Evolutionary conservation across 768 basidiomycete genomes (phyloP).

Genomic region (Baorangia bicolor): DNA sequence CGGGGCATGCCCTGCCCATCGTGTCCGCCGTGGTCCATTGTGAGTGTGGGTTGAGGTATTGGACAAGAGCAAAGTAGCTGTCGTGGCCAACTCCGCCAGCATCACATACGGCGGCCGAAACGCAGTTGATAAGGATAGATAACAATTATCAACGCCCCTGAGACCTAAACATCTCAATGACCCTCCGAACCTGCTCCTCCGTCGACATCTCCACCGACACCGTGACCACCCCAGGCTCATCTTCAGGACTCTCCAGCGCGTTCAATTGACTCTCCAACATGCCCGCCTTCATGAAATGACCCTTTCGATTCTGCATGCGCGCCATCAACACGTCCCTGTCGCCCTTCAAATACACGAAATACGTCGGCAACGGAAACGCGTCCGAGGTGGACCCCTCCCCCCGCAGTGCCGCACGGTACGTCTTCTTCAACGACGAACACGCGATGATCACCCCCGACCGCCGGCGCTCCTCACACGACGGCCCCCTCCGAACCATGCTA

Average conservation of each 20-base stretch:
- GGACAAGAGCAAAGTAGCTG: not conserved
- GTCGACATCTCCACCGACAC: conserved; percentile 55
- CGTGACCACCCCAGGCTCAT: conserved; percentile 65
- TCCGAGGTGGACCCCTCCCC: conserved; percentile 27
- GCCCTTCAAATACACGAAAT: conserved; percentile 80
- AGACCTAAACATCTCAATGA: conserved; percentile 14
- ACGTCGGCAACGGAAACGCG: conserved; percentile 48
- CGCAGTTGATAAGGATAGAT: not conserved
- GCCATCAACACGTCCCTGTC: conserved; percentile 51
- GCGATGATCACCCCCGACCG: conserved; percentile 69
- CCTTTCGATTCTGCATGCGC: conserved; percentile 60
- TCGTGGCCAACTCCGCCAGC: not conserved
- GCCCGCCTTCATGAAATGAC: conserved; percentile 80
- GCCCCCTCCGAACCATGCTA: not conserved
- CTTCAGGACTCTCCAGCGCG: conserved; percentile 67
- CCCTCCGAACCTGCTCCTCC: conserved; percentile 52
- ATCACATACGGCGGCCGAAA: too few relatives aligned
- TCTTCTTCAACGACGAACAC: conserved; percentile 80
- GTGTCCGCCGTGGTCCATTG: conserved; percentile 48
- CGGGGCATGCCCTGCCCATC: conserved; percentile 46
- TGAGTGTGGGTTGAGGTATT: not conserved
- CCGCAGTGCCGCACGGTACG: conserved; percentile 81
- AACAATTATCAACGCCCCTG: not conserved
- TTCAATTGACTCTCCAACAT: conserved; percentile 82
- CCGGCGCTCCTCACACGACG: not conserved